Conservation (phyloP, 805 yeast genomes). For the Candida insectorum region DNA sequence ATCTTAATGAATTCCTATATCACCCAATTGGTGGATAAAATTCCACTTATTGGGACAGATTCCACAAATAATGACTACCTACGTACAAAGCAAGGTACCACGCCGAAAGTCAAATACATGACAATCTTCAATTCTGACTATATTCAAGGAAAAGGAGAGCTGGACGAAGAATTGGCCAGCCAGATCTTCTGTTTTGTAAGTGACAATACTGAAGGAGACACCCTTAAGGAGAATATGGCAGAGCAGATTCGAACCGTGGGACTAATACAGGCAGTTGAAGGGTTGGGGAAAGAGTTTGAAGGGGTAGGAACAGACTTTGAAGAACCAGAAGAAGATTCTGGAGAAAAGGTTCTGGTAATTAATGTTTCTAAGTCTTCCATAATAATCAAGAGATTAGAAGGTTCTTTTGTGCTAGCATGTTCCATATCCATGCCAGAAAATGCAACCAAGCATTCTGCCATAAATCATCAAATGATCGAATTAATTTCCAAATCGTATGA, state of each 20-base stretch:
- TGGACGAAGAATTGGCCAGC: constrained; percentile 24
- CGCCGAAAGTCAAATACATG: constrained; percentile 13
- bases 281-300: constrained; percentile 25
- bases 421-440: constrained; percentile 17
- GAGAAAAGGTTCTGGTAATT: constrained; percentile 16
- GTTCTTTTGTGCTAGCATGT: constrained; percentile 24
- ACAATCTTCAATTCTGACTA: constrained; percentile 31
- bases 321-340: too few species aligned
- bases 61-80: constrained; percentile 8
- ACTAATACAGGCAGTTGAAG: constrained; percentile 32
- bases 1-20: constrained; percentile 16
- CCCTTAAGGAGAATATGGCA: constrained; percentile 9
- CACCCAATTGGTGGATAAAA: constrained; percentile 27
- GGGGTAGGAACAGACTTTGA: too few species aligned
- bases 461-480: constrained; percentile 23
- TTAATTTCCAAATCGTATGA: constrained; percentile 20
- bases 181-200: constrained; percentile 33
- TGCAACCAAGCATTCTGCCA: constrained; percentile 15
- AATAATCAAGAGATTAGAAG: constrained; percentile 22
- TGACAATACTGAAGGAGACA: constrained; percentile 8
- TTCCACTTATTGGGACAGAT: constrained; percentile 12
- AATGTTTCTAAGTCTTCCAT: constrained; percentile 23
- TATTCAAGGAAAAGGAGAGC: constrained; percentile 21
- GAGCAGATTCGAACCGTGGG: constrained; percentile 33
- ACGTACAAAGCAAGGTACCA: constrained; percentile 10